These are phyloP conservation scores for Aspergillus clavatus DNA, from an alignment of 2,329 filamentous ascomycete species.

Conservation along the genomic window DNA sequence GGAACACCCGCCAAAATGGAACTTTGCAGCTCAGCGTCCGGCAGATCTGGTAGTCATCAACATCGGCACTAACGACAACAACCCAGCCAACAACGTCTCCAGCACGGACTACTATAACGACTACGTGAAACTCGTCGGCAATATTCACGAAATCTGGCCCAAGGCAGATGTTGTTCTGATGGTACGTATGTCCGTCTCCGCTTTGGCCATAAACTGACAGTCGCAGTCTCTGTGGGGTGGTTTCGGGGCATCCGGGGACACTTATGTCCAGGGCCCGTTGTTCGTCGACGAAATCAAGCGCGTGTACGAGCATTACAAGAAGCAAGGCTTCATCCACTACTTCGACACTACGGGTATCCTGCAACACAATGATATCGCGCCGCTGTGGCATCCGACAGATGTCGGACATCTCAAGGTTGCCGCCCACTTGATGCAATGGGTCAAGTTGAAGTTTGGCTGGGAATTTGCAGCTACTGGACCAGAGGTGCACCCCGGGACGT, in stretches of 20 bases:
- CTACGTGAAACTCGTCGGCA: slow-evolving; percentile 39
- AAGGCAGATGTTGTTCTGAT: slow-evolving; percentile 40
- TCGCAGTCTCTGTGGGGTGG: slow-evolving; percentile 49
- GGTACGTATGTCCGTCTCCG: slow-evolving; percentile 12
- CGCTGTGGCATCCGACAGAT: slow-evolving; percentile 56
- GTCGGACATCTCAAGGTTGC: slow-evolving; percentile 58
- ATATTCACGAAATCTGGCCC: slow-evolving; percentile 39
- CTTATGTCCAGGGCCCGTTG: slow-evolving; percentile 44
- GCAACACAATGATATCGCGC: slow-evolving; percentile 58
- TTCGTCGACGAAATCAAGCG: slow-evolving; percentile 49
- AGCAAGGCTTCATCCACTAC: slow-evolving; percentile 22
- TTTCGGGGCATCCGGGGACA: slow-evolving; percentile 49
- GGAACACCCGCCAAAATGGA: slow-evolving; percentile 23
- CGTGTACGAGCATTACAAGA: slow-evolving; percentile 15
- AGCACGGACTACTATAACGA: slow-evolving; percentile 30
- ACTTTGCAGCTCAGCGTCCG: slow-evolving; percentile 19
- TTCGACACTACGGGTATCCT: slow-evolving; percentile 59
- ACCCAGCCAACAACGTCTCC: slow-evolving; percentile 38
- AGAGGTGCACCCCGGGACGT: slow-evolving; percentile 49
- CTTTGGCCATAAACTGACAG: background rate
- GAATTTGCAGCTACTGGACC: slow-evolving; percentile 49
- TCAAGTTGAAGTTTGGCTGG: slow-evolving; percentile 54
- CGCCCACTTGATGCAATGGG: slow-evolving; percentile 55
- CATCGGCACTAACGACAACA: slow-evolving; percentile 44
- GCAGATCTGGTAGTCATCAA: slow-evolving; percentile 44